phyloP scores from a whole-genome alignment of 148 eudicot species.

The Persicaria maculosa region DNA sequence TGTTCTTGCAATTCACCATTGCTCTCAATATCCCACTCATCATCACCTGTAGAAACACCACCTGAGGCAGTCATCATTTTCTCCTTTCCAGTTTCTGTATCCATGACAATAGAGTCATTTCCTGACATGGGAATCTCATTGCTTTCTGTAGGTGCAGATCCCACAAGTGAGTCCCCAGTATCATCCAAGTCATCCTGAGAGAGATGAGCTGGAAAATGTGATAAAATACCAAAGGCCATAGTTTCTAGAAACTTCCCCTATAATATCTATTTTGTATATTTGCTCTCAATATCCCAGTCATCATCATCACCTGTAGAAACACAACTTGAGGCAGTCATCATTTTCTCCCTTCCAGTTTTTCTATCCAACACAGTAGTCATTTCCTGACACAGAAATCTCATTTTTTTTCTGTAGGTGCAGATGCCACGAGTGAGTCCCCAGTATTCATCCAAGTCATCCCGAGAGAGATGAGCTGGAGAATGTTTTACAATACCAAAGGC shows the following conservation, averaged over 20 bases:
- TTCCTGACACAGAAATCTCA: slow-evolving; percentile 25
- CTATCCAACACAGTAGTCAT: slow-evolving; percentile 28
- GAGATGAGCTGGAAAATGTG: slow-evolving; percentile 73
- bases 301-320: slow-evolving; percentile 66
- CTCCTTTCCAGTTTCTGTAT: slow-evolving; percentile 28
- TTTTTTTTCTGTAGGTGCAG: slow-evolving; percentile 37
- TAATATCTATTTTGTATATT: no score
- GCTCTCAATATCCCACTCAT: slow-evolving; percentile 72
- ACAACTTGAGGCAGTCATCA: slow-evolving; percentile 30
- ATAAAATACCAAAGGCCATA: no score
- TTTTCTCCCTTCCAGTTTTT: slow-evolving; percentile 26
- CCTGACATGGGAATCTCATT: slow-evolving; percentile 27
- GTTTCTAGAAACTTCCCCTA: no score
- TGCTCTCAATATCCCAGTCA: slow-evolving; percentile 43
- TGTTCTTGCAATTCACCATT: slow-evolving; percentile 61
- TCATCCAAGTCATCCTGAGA: slow-evolving; percentile 92
- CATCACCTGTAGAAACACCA: slow-evolving; percentile 54
- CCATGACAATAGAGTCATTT: slow-evolving; percentile 27
- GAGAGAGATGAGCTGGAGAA: slow-evolving; percentile 81
- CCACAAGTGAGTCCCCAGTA: slow-evolving; percentile 49
- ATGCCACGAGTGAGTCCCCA: slow-evolving; percentile 42
- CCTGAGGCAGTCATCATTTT: slow-evolving; percentile 23
- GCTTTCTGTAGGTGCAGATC: slow-evolving; percentile 33
- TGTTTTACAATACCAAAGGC: neutral
- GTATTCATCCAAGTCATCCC: slow-evolving; percentile 83